These are phyloP conservation scores for Halenospora varia DNA, from an alignment of 495 filamentous ascomycete species.

Conservation along the genomic window DNA sequence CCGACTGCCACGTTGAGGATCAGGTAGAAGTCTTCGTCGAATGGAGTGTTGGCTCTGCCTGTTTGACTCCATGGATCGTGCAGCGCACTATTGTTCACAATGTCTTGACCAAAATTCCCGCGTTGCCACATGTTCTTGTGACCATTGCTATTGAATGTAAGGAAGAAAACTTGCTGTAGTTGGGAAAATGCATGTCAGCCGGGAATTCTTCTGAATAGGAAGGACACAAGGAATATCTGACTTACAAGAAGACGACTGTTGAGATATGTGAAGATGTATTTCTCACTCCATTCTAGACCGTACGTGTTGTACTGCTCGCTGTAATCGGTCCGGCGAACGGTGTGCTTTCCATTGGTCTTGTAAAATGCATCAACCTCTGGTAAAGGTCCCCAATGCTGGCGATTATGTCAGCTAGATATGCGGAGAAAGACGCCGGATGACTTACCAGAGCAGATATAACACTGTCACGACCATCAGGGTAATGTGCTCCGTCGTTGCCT, in stretches of 20 bases:
- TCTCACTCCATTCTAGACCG: constrained; percentile 64
- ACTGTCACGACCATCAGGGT: constrained; percentile 14
- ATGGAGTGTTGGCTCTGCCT: constrained; percentile 46
- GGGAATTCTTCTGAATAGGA: neutral
- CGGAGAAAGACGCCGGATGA: neutral
- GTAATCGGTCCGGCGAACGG: constrained; percentile 22
- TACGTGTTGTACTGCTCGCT: constrained; percentile 47
- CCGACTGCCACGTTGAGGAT: constrained; percentile 68
- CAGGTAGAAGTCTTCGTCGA: constrained; percentile 64
- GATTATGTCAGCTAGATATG: neutral
- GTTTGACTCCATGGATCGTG: constrained; percentile 27
- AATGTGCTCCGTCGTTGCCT: constrained; percentile 21
- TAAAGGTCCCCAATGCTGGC: constrained; percentile 14
- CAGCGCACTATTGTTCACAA: constrained; percentile 44
- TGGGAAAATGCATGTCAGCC: neutral
- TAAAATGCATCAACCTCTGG: constrained; percentile 23
- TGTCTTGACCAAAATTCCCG: constrained; percentile 52
- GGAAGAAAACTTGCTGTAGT: neutral
- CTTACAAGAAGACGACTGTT: constrained; percentile 28
- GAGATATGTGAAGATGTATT: constrained; percentile 65
- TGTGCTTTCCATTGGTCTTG: constrained; percentile 21
- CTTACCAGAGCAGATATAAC: neutral
- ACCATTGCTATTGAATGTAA: constrained; percentile 3
- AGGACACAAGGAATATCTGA: neutral
- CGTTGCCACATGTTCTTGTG: constrained; percentile 46